phyloP scores from a whole-genome alignment of 208 protist genomes.

The Trypanosoma vivax region DNA sequence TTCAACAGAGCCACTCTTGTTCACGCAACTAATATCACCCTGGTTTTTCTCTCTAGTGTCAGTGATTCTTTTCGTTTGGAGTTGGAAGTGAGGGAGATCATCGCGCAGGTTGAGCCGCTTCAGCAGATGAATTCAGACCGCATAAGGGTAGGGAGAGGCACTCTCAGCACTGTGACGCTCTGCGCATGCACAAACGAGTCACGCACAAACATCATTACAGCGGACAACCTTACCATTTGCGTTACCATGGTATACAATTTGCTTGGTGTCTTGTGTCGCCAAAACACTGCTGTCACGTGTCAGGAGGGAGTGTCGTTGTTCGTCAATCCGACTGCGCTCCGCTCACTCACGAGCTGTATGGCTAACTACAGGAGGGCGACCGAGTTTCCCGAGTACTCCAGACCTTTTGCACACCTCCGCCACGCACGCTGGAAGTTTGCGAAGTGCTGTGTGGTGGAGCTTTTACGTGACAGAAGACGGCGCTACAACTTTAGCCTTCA shows the following conservation, averaged over 20 bases:
- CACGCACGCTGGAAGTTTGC: conserved; percentile 45
- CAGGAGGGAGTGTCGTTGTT: conserved; percentile 26
- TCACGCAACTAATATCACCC: conserved; percentile 26
- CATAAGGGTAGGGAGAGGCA: conserved; percentile 34
- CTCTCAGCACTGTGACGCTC: conserved; percentile 19
- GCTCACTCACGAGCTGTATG: conserved; percentile 38
- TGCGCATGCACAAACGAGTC: conserved; percentile 12
- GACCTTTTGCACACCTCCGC: conserved; percentile 32
- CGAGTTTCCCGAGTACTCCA: conserved; percentile 46
- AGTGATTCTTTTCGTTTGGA: conserved; percentile 31
- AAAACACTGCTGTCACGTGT: conserved; percentile 41
- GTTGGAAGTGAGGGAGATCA: conserved; percentile 28
- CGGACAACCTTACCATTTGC: conserved; percentile 29
- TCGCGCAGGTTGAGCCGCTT: conserved; percentile 38
- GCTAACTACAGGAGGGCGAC: conserved; percentile 34
- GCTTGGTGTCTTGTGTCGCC: conserved; percentile 30
- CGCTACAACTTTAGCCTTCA: conserved; percentile 77
- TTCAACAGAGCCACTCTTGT: conserved; percentile 58
- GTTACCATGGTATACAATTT: conserved; percentile 47
- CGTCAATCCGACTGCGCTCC: conserved; percentile 38
- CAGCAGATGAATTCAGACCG: conserved; percentile 24
- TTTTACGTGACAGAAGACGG: conserved; percentile 41
- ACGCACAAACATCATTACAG: conserved; percentile 14
- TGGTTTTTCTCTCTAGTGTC: conserved; percentile 39
- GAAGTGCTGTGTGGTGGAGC: conserved; percentile 34